Base-by-base conservation (phyloP, 768 basidiomycete genomes). In the Leccinum sublutescens region DNA sequence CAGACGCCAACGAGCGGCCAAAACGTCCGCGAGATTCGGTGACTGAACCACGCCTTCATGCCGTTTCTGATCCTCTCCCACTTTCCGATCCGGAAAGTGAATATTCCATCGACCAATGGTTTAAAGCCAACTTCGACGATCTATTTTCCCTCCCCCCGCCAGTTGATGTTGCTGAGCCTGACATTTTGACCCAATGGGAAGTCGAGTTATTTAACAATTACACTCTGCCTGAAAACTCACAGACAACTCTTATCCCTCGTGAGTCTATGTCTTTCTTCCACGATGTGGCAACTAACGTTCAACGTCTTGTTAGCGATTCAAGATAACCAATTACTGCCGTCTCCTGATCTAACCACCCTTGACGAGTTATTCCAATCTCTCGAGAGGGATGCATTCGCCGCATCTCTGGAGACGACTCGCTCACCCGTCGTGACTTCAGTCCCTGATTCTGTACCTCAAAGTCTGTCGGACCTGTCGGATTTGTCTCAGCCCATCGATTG, bases 101-200 rank as follows among this genome's bases (percentile, higher is more conserved):
- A 19, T 60, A 64, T n/a, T 65, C 68, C 1, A 57, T 77, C 19
- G 75, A 78, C n/a, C 66, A 73, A 29, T 78, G 78, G 78, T 76
- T 75, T 36, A 62, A 70, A 14, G 57, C 66, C 4, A 61, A 65
- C 47, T 68, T 71, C 54, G 59, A 60, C 6, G 5, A 52, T 11
- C 33, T 71, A 5, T 74, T 76, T 3, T 23, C 21, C 23, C 21
- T 49, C 15, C 48, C 48, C 5, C 25, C 25, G 21, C 23, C 48
- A 49, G 23, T 1, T 2, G 62, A 66, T 25, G 60, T 64, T 0
- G 56, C 55, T 0, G 64, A 68, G 14, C 64, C 68, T 2, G 72
- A 76, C n/a, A 50, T 58, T 1, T 67, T 64, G 0, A 17, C 64
- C 4, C 70, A 57, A 0, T 60, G 75, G 52, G 71, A 78, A 43